Conservation (phyloP, 345 rosid genomes). For the Lepidium sativum region DNA sequence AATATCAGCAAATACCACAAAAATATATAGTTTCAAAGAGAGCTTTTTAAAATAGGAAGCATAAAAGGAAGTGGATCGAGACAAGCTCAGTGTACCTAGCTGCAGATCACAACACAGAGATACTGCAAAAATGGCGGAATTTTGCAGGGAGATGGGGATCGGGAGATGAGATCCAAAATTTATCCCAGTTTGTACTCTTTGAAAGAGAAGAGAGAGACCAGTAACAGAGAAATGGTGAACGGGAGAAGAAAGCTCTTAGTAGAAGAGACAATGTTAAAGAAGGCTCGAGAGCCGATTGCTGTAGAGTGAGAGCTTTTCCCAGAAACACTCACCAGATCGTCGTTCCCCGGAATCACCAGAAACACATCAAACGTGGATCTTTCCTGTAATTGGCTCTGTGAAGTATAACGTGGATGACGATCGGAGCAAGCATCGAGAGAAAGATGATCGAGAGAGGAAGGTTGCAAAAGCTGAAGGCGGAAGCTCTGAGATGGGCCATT, state of each 20-base stretch:
- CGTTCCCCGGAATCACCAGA: background rate
- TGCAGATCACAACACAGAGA: constrained; percentile 2
- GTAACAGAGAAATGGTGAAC: background rate
- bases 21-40: background rate
- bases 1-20: background rate
- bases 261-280: constrained; percentile 18
- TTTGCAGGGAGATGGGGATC: constrained; percentile 21
- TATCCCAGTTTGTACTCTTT: background rate
- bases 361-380: background rate
- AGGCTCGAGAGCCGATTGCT: constrained; percentile 6
- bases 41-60: background rate
- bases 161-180: constrained; percentile 3
- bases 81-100: constrained; percentile 8
- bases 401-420: background rate
- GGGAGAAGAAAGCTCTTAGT: constrained; percentile 3
- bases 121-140: background rate
- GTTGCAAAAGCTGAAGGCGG: background rate
- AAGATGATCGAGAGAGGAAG: constrained; percentile 14
- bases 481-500: constrained; percentile 5
- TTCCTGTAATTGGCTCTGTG: background rate
- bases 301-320: constrained; percentile 1
- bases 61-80: constrained; percentile 7
- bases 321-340: constrained; percentile 14
- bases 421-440: constrained; percentile 18
- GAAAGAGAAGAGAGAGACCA: background rate